These are phyloP conservation scores for Senna tora DNA, from an alignment of 306 rosid genomes.

Conservation along the genomic window DNA sequence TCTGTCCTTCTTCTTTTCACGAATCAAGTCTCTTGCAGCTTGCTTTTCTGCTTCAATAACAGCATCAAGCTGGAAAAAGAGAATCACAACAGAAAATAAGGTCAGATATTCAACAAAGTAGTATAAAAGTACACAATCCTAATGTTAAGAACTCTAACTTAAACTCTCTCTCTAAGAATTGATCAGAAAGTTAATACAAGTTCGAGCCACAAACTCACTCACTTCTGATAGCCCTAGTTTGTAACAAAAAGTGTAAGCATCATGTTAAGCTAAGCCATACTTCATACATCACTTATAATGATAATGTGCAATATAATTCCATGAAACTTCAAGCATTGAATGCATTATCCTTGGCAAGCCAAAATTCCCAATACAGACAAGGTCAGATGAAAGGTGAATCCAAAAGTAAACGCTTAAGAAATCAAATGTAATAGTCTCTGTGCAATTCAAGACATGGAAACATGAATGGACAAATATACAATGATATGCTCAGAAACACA, in stretches of 20 bases:
- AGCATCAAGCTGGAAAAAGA: constrained; percentile 74
- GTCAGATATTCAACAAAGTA: background rate
- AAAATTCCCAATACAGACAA: background rate
- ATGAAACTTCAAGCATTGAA: background rate
- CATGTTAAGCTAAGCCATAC: background rate
- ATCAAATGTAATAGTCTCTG: constrained; percentile 15
- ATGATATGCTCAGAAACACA: background rate
- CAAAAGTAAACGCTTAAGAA: constrained; percentile 1
- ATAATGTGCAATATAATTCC: constrained; percentile 5
- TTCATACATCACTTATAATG: constrained; percentile 4
- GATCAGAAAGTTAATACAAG: constrained; percentile 4
- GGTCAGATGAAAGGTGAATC: background rate
- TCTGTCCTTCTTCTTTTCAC: constrained; percentile 87
- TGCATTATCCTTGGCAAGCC: background rate
- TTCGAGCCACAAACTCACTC: background rate
- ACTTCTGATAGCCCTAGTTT: constrained; percentile 11
- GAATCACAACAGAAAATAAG: constrained; percentile 5
- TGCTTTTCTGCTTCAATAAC: constrained; percentile 96
- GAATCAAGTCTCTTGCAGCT: constrained; percentile 91
- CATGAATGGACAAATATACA: constrained; percentile 11
- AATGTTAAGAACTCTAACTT: constrained; percentile 1
- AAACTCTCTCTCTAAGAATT: constrained; percentile 2
- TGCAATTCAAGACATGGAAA: background rate
- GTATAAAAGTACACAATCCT: constrained; percentile 6
- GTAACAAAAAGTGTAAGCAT: constrained; percentile 23